Conservation (phyloP, 2,329 filamentous ascomycete genomes). For the Microsporum ferrugineum region DNA sequence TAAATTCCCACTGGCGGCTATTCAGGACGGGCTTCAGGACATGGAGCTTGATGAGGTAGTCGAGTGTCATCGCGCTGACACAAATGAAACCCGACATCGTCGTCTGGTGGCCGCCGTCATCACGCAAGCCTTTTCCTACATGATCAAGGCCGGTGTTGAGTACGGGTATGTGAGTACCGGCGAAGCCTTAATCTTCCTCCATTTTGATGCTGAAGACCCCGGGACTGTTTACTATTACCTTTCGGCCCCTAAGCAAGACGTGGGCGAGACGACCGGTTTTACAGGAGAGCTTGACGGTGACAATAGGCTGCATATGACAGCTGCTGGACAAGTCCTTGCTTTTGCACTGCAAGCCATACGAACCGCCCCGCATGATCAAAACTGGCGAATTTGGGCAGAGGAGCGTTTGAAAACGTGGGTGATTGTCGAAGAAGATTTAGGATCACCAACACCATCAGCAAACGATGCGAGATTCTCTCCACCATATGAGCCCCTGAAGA, state of each 20-base stretch:
- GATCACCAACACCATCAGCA: neutral
- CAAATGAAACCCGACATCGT: constrained; percentile 28
- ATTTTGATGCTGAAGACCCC: constrained; percentile 22
- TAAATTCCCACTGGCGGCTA: constrained; percentile 35
- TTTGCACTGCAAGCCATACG: constrained; percentile 22
- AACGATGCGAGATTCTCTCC: constrained; percentile 3
- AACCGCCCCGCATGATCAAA: constrained; percentile 11
- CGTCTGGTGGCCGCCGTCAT: constrained; percentile 34
- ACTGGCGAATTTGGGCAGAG: constrained; percentile 15
- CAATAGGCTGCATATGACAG: constrained; percentile 23
- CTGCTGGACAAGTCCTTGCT: constrained; percentile 22
- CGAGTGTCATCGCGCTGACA: constrained; percentile 22
- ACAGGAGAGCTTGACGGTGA: constrained; percentile 1
- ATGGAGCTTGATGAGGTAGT: constrained; percentile 35
- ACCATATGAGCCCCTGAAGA: neutral
- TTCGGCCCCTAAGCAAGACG: constrained; percentile 23
- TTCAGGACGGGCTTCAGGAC: constrained; percentile 32
- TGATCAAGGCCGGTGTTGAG: constrained; percentile 37
- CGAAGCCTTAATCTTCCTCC: constrained; percentile 38
- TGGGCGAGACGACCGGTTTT: constrained; percentile 18
- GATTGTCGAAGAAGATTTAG: constrained; percentile 17
- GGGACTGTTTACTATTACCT: constrained; percentile 25
- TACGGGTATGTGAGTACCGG: constrained; percentile 36
- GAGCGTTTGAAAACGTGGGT: constrained; percentile 17
- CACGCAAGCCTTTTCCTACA: constrained; percentile 41